Conservation (phyloP, 1,284 basidiomycete genomes). For the Trichosporon ovoides region DNA sequence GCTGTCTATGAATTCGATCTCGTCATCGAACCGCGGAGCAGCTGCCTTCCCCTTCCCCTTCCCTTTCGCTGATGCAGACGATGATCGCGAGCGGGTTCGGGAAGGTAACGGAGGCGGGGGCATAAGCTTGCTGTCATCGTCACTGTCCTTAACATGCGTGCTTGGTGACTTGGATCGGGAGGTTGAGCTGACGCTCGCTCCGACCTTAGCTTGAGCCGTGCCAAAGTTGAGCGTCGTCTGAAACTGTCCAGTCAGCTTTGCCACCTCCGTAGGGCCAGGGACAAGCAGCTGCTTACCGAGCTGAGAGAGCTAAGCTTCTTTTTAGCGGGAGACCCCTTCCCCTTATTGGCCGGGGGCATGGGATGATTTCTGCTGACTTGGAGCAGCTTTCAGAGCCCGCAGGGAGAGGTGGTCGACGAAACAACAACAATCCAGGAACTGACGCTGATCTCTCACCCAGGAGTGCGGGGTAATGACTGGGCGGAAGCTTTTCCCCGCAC, state of each 20-base stretch:
- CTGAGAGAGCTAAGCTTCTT: slow-evolving; percentile 20
- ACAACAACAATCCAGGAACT: no score
- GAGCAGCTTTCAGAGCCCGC: background rate
- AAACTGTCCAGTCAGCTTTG: slow-evolving; percentile 25
- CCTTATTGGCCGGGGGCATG: slow-evolving; percentile 1
- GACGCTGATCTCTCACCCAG: no score
- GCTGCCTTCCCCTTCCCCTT: slow-evolving; percentile 54
- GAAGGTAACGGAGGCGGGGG: slow-evolving; percentile 15
- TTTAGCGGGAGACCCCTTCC: background rate
- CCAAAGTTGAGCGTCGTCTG: slow-evolving; percentile 35
- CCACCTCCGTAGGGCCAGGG: background rate
- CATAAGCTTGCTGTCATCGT: slow-evolving; percentile 14
- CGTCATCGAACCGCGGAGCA: slow-evolving; percentile 1
- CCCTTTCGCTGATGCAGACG: background rate
- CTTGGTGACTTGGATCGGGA: background rate
- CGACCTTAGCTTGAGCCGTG: background rate
- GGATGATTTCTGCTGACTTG: background rate
- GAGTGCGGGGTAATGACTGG: no score
- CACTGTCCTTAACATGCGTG: background rate
- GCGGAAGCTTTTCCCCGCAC: background rate
- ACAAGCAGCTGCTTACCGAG: slow-evolving; percentile 22
- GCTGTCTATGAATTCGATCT: slow-evolving; percentile 28
- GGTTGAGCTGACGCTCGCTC: background rate
- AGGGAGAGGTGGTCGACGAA: background rate
- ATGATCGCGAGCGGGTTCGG: background rate